Conservation (phyloP, 345 rosid genomes). For the Brassica incana region DNA sequence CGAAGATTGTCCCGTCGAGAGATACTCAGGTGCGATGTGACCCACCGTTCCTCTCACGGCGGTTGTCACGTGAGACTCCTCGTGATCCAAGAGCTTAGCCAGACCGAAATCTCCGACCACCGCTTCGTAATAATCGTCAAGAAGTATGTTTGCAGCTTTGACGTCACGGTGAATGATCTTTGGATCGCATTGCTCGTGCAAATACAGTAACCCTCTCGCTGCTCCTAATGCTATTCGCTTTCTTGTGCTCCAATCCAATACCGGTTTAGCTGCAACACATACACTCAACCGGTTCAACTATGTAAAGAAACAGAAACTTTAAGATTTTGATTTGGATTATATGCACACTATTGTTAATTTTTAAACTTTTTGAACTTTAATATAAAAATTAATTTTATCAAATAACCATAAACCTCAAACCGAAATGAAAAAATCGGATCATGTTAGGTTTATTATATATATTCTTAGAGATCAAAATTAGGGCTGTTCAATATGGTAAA, state of each 20-base stretch:
- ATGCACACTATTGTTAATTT: no score
- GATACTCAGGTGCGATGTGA: conserved; percentile 94
- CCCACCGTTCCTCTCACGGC: conserved; percentile 97
- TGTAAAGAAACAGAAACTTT: neutral
- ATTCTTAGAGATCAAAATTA: no score
- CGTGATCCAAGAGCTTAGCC: conserved; percentile 89
- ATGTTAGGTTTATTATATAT: neutral
- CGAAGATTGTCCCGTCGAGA: conserved; percentile 90
- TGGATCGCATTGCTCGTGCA: conserved; percentile 97
- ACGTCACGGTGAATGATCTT: conserved; percentile 95
- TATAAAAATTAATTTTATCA: neutral
- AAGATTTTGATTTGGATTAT: neutral
- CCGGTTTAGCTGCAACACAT: conserved; percentile 64
- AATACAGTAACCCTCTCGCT: conserved; percentile 83
- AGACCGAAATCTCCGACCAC: conserved; percentile 96
- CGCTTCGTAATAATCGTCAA: conserved; percentile 77
- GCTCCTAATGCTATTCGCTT: conserved; percentile 89
- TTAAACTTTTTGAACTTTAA: neutral
- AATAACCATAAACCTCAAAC: neutral
- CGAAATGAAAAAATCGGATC: no score
- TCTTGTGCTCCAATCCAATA: conserved; percentile 86
- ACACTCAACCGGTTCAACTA: neutral
- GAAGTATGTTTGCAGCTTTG: conserved; percentile 94
- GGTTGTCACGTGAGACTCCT: conserved; percentile 86
- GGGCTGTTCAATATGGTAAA: no score